These are phyloP conservation scores for Adansonia rubrostipa DNA, from an alignment of 441 rosid genomes.

Conservation along the genomic window DNA sequence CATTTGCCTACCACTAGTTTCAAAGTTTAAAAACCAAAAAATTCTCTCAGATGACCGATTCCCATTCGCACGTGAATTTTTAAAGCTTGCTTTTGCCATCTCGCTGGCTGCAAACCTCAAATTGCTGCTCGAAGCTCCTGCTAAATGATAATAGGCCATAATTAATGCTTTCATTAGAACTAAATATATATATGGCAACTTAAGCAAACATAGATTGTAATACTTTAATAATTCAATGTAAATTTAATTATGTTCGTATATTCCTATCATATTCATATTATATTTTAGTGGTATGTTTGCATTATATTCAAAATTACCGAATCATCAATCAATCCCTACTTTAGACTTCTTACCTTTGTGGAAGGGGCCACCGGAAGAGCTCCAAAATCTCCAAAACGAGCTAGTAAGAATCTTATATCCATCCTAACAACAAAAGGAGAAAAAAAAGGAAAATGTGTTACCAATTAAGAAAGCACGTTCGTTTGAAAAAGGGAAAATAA, in stretches of 20 bases:
- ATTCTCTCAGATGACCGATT: neutral
- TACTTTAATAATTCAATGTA: too few relatives aligned
- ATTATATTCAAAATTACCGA: too few relatives aligned
- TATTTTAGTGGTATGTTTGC: too few relatives aligned
- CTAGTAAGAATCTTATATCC: neutral
- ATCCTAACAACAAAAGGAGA: neutral
- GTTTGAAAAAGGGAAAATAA: neutral
- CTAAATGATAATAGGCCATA: neutral
- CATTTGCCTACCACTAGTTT: neutral
- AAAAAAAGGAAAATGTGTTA: neutral
- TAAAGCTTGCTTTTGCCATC: neutral
- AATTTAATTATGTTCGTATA: too few relatives aligned
- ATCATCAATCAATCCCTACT: neutral
- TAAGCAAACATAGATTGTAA: too few relatives aligned
- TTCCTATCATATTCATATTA: too few relatives aligned
- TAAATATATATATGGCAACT: too few relatives aligned
- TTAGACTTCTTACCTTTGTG: neutral
- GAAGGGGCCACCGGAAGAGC: too few relatives aligned
- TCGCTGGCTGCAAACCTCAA: neutral
- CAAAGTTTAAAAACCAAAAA: neutral
- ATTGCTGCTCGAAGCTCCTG: neutral
- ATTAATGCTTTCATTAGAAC: too few relatives aligned
- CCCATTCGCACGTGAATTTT: neutral
- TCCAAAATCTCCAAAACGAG: neutral
- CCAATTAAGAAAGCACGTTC: neutral